These are phyloP conservation scores for Paramyrothecium roridum DNA, from an alignment of 2,329 filamentous ascomycete species.

Conservation along the genomic window DNA sequence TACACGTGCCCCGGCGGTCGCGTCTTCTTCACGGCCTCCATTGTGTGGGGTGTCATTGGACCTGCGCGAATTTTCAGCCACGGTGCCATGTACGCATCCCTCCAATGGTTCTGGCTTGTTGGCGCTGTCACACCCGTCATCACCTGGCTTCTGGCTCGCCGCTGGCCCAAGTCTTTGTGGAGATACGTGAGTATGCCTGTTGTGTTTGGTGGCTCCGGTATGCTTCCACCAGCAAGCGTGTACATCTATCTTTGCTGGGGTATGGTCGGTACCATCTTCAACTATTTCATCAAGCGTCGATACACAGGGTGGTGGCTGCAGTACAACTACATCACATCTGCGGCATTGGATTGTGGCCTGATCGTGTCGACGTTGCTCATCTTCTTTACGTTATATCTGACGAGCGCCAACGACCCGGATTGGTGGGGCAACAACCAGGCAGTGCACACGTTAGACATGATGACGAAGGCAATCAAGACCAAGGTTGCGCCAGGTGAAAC, in stretches of 20 bases:
- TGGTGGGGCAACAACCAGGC: constrained; percentile 62
- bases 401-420: constrained; percentile 47
- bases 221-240: constrained; percentile 66
- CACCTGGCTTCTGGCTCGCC: constrained; percentile 60
- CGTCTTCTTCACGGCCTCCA: constrained; percentile 64
- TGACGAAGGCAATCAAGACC: constrained; percentile 38
- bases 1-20: constrained; percentile 55
- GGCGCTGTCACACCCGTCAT: constrained; percentile 60
- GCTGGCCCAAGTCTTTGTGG: constrained; percentile 58
- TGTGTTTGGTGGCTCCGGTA: constrained; percentile 62
- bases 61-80: constrained; percentile 66
- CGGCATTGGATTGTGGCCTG: constrained; percentile 66
- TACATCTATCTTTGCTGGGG: constrained; percentile 73
- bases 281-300: constrained; percentile 62
- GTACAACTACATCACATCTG: constrained; percentile 75
- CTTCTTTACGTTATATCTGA: constrained; percentile 65
- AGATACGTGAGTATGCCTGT: constrained; percentile 67
- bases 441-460: constrained; percentile 43
- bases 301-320: constrained; percentile 73
- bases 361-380: constrained; percentile 65
- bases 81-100: constrained; percentile 56
- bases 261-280: constrained; percentile 64
- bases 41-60: constrained; percentile 73
- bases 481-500: constrained; percentile 38
- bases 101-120: constrained; percentile 71